Evolutionary conservation across 1,139 yeast genomes (phyloP), one percentile per base, ranked within the genome.

Genomic region (Tardiomyces digboiensis): DNA sequence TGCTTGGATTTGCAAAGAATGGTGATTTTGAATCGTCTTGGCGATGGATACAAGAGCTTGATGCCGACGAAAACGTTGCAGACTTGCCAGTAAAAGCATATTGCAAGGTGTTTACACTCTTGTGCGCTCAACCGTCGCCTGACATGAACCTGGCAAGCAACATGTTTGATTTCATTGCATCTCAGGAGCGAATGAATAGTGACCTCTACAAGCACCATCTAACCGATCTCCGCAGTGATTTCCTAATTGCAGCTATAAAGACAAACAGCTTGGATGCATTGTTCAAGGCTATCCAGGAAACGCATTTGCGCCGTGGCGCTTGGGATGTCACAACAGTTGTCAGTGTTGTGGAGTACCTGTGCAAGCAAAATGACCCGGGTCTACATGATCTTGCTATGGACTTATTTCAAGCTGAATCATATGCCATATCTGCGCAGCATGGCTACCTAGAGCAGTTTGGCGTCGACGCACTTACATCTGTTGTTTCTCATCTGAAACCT

Each of bases 281-380:
- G 16, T 48, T 53, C 44, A 58, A 61, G 47, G 61, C 54, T 7
- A 48, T 65, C 37, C 52, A 56, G 20, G 69, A 65, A 46, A 49
- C 64, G 6, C 58, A 55, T 16, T 41, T 60, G 7, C 50, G 60
- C 29, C 52, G 52, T 10, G 62, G 60, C 8, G 46, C 54, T 3
- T 61, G 66, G 65, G 66, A 62, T 40, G 59, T 60, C 12, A 48
- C 59, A 3, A 62, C 68, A 1, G 40, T 60, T 5, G 46, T 54
- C 1, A 49, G 44, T 8, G 60, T 54, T 2, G 44, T 54, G 21
- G 42, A 49, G 19, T 51, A 44, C 39, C 51, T 63, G 12, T 36
- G 51, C 29, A 16, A 36, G 2, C 20, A 40, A 10, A 54, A 48
- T 5, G 54, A 53, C 41, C 49, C 47, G 5, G 21, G 42, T 44